Base-by-base conservation (phyloP, 1,139 yeast genomes). In the Pneumocystis carinii region DNA sequence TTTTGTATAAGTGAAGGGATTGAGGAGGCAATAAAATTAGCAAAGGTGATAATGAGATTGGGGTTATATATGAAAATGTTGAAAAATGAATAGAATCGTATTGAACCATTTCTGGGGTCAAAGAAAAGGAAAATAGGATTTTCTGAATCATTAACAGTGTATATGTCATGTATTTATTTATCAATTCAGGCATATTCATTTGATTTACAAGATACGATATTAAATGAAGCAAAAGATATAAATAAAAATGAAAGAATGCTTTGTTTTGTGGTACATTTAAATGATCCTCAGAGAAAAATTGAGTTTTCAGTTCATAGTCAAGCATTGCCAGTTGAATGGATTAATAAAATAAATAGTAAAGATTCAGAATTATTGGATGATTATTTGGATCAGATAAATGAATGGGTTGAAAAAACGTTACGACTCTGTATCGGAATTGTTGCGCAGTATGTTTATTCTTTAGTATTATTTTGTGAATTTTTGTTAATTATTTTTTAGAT, bases 11-110 rank as follows among this genome's bases (percentile, higher is more conserved):
- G 90, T 71, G 77, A 80, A 60, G 97, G 97, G 67, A 71, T 83
- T 3, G 81, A 83, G 61, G 96, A 88, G 71, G 97, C 95, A n/a
- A 94, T 87, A 70, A 90, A 90, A 72, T 79, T 90, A 66, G 87
- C 95, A 59, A 79, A 82, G 70, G 97, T 97, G 6, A 90, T 89
- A 8, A 48, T 24, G 12, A 12, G 10, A 7, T 17, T 12, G 8
- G 24, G 27, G 24, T n/a, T n/a, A n/a, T n/a, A n/a, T 19, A 12
- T 12, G 24, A 4, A 48, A 48, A 48, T 48, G 24, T 48, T 48
- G 12, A 24, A 48, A 48, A 48, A 42, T 19, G 7, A 3, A n/a
- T 48, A 48, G 55, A 2, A 10, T 12, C 15, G 12, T 48, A 24
- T 48, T 12, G 19, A 14, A 10, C 55, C 55, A 1, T 48, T 48